These are phyloP conservation scores for Phaeomoniella chlamydospora DNA, from an alignment of 2,329 filamentous ascomycete species.

Conservation along the genomic window DNA sequence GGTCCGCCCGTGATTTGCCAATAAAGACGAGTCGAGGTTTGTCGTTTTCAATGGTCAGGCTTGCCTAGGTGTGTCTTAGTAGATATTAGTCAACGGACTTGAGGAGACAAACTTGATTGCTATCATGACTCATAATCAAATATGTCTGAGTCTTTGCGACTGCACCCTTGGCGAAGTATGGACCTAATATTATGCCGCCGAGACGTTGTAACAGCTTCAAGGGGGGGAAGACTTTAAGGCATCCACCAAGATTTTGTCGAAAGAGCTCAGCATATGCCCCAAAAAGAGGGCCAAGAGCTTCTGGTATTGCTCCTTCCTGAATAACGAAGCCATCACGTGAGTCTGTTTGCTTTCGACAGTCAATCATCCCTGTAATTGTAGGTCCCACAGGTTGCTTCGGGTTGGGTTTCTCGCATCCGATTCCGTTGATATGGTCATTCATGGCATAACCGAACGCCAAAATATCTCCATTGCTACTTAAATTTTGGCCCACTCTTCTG, in stretches of 20 bases:
- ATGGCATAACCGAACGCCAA: conserved; percentile 52
- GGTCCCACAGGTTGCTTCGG: conserved; percentile 46
- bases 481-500: conserved; percentile 10
- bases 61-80: no score
- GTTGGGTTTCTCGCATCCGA: no score
- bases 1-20: conserved; percentile 25
- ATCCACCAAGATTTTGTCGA: conserved; percentile 26
- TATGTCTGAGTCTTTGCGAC: conserved; percentile 48
- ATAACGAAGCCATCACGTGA: conserved; percentile 49
- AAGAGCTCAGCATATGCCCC: conserved; percentile 36
- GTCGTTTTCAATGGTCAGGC: conserved; percentile 45
- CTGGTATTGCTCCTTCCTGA: conserved; percentile 47
- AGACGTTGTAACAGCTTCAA: conserved; percentile 35
- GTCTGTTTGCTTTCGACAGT: conserved; percentile 39
- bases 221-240: conserved; percentile 21
- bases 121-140: conserved; percentile 53
- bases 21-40: conserved; percentile 45
- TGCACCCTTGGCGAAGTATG: no score
- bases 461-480: conserved; percentile 55
- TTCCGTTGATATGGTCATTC: conserved; percentile 39
- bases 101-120: conserved; percentile 37
- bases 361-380: conserved; percentile 49
- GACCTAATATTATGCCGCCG: no score
- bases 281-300: conserved; percentile 41
- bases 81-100: no score